A percentile compares a stretch with the other conserved stretches of the same genome.
Evolutionary conservation across 1,139 yeast species (phyloP).

Genomic region (Lodderomyces pseudojiufengensis): DNA sequence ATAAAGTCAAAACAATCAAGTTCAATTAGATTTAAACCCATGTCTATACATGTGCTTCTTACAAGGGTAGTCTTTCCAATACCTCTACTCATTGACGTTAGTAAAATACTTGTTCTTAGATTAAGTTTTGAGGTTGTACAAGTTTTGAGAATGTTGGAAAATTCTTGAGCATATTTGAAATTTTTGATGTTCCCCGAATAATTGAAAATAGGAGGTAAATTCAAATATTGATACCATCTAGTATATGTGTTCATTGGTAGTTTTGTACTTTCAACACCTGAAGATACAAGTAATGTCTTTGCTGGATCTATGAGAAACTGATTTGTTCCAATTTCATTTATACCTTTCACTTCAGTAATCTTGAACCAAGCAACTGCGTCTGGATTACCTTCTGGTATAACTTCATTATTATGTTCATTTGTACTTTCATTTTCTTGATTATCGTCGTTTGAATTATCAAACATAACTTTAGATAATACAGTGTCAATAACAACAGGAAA

Average conservation of each 20-base stretch:
- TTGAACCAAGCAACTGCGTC: conserved; percentile 87
- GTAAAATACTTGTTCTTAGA: conserved; percentile 59
- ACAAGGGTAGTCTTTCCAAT: conserved; percentile 75
- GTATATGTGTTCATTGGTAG: conserved; percentile 33
- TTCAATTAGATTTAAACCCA: conserved; percentile 68
- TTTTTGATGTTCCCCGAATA: conserved; percentile 18
- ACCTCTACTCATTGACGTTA: conserved; percentile 69
- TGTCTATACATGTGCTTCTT: conserved; percentile 47
- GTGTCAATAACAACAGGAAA: conserved; percentile 81
- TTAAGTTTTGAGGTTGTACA: conserved; percentile 34
- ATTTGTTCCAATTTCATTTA: conserved; percentile 22
- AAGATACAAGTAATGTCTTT: conserved; percentile 63
- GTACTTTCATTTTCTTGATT: conserved; percentile 23
- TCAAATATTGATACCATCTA: conserved; percentile 50
- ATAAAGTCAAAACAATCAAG: conserved; percentile 66
- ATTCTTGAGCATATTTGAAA: conserved; percentile 51
- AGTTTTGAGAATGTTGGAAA: conserved; percentile 50
- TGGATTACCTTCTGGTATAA: conserved; percentile 58
- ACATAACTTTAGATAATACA: conserved; percentile 57
- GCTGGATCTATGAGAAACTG: conserved; percentile 64
- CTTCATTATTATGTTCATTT: conserved; percentile 24
- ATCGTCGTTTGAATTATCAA: conserved; percentile 26
- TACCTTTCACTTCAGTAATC: conserved; percentile 42
- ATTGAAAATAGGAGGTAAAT: conserved; percentile 38
- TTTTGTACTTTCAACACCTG: conserved; percentile 49